Conservation (phyloP, 495 filamentous ascomycete genomes). For the Chaetomium cochliodes region DNA sequence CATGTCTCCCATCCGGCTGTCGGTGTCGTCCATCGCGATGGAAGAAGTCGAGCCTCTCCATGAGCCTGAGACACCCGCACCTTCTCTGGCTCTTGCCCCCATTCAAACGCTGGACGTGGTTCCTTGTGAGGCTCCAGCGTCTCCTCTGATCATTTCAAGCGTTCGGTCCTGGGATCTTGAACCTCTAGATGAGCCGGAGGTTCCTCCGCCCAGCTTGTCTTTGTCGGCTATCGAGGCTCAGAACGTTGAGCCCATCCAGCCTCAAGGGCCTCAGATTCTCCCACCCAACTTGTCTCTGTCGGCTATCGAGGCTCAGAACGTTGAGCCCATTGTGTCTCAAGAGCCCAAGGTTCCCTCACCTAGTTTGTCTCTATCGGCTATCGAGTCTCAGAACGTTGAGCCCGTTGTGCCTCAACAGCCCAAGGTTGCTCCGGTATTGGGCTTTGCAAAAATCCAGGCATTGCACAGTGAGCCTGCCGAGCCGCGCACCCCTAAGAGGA, state of each 20-base stretch:
- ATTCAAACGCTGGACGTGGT: constrained; percentile 38
- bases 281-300: constrained; percentile 29
- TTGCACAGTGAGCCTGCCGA: constrained; percentile 53
- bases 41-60: constrained; percentile 34
- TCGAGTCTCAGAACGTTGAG: constrained; percentile 46
- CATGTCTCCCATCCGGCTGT: constrained; percentile 22
- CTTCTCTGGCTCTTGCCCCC: constrained; percentile 35
- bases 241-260: constrained; percentile 40
- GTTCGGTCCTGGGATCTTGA: constrained; percentile 26
- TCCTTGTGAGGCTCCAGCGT: constrained; percentile 26
- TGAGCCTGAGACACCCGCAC: constrained; percentile 24
- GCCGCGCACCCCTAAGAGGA: constrained; percentile 46
- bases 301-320: constrained; percentile 39
- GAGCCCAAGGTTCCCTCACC: constrained; percentile 22
- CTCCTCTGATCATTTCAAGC: constrained; percentile 27
- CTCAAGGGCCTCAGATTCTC: constrained; percentile 20
- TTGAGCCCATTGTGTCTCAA: constrained; percentile 32
- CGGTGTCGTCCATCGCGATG: constrained; percentile 32
- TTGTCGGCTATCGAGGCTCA: constrained; percentile 34
- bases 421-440: constrained; percentile 32
- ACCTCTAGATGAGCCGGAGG: constrained; percentile 24
- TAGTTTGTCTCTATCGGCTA: constrained; percentile 25
- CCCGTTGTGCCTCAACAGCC: too few relatives aligned
- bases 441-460: constrained; percentile 50
- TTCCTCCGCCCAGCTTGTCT: constrained; percentile 23